These are phyloP conservation scores for Pythium utonaiense DNA, from an alignment of 352 stramenopile species.

Conservation along the genomic window DNA sequence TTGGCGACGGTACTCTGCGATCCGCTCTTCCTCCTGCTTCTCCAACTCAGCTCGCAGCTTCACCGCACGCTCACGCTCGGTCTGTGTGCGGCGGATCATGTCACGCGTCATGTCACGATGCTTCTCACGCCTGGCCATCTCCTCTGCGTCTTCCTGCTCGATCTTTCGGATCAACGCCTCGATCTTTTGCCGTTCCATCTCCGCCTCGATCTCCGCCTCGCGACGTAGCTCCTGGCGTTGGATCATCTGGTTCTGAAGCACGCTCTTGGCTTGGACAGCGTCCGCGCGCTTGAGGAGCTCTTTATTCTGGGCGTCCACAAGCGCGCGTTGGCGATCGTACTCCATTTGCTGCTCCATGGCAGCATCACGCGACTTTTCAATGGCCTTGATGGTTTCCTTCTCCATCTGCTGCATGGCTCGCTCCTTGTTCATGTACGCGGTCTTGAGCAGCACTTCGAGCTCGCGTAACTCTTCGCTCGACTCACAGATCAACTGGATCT, in stretches of 20 bases:
- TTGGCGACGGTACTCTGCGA: slow-evolving; percentile 46
- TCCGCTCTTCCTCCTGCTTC: slow-evolving; percentile 39
- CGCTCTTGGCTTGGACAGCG: slow-evolving; percentile 64
- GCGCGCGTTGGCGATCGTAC: slow-evolving; percentile 78
- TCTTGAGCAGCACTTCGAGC: slow-evolving; percentile 87
- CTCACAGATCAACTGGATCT: slow-evolving; percentile 91
- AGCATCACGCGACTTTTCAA: slow-evolving; percentile 72
- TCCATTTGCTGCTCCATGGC: slow-evolving; percentile 94
- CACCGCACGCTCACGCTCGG: slow-evolving; percentile 32
- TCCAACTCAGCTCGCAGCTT: slow-evolving; percentile 29
- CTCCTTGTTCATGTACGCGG: slow-evolving; percentile 94
- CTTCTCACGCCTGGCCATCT: slow-evolving; percentile 57
- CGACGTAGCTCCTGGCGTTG: slow-evolving; percentile 57
- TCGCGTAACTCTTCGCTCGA: slow-evolving; percentile 88
- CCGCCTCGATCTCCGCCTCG: slow-evolving; percentile 65
- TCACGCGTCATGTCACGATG: slow-evolving; percentile 55
- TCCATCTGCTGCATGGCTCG: slow-evolving; percentile 88
- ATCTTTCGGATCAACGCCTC: slow-evolving; percentile 87
- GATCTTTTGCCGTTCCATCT: slow-evolving; percentile 79
- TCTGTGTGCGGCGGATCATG: slow-evolving; percentile 52
- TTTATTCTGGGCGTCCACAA: slow-evolving; percentile 65
- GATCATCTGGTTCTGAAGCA: slow-evolving; percentile 67
- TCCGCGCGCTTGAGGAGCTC: slow-evolving; percentile 59
- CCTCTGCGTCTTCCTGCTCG: slow-evolving; percentile 75
- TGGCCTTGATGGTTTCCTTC: slow-evolving; percentile 60